A percentile compares a stretch with the other conserved stretches of the same genome.
Conservation (phyloP, 345 rosid genomes). For the Erucastrum elatum region DNA sequence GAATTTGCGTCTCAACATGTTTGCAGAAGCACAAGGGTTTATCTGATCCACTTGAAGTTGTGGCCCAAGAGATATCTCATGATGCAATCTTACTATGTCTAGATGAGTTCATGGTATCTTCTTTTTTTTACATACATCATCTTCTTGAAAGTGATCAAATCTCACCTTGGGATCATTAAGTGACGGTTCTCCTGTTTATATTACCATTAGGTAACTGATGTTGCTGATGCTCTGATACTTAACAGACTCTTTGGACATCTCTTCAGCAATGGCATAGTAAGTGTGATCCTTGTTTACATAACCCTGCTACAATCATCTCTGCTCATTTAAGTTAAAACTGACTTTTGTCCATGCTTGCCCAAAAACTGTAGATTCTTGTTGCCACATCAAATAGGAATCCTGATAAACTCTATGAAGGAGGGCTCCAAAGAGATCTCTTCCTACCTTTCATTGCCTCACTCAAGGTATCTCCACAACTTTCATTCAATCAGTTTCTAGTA, state of each 20-base stretch:
- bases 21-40: conserved; percentile 93
- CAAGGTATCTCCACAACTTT: conserved; percentile 50
- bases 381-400: conserved; percentile 97
- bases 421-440: conserved; percentile 96
- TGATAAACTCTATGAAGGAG: conserved; percentile 96
- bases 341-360: not conserved
- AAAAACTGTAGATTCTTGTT: conserved; percentile 66
- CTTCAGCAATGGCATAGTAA: conserved; percentile 83
- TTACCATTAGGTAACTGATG: conserved; percentile 76
- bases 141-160: conserved; percentile 8
- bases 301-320: not conserved
- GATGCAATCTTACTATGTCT: conserved; percentile 84
- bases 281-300: conserved; percentile 34
- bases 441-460: conserved; percentile 83
- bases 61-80: conserved; percentile 92
- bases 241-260: conserved; percentile 83
- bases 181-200: not conserved
- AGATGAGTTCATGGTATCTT: conserved; percentile 92
- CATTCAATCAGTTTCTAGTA: not conserved
- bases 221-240: conserved; percentile 95
- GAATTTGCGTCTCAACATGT: conserved; percentile 2
- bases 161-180: conserved; percentile 18
- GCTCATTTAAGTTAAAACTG: conserved; percentile 1
- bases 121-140: not conserved
- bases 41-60: conserved; percentile 96